A percentile compares a stretch with the other conserved stretches of the same genome.
phyloP scores from a whole-genome alignment of 2,329 filamentous ascomycete genomes.

The Penicillium vulpinum region DNA sequence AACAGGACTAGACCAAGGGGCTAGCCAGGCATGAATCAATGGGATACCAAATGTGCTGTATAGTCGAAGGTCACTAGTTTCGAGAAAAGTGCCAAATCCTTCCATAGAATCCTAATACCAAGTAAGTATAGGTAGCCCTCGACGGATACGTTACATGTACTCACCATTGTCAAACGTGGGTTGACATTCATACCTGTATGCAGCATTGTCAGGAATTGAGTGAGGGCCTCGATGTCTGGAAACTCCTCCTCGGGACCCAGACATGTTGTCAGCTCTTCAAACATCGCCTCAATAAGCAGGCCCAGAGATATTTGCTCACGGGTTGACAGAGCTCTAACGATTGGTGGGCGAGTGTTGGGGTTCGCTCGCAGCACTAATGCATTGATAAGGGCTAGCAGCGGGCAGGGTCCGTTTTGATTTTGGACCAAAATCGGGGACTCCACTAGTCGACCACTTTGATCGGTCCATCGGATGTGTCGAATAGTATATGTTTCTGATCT shows the following conservation, averaged over 20 bases:
- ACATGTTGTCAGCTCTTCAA: constrained; percentile 87
- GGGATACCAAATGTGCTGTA: constrained; percentile 89
- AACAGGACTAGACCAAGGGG: constrained; percentile 63
- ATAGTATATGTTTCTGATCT: constrained; percentile 83
- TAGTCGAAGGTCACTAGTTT: constrained; percentile 83
- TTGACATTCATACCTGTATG: constrained; percentile 99
- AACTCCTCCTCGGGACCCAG: constrained; percentile 67
- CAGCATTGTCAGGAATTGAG: constrained; percentile 80
- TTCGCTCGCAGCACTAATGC: constrained; percentile 82
- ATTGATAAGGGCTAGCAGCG: constrained; percentile 88
- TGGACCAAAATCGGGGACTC: constrained; percentile 87
- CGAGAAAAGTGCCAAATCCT: constrained; percentile 74
- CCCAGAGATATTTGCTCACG: constrained; percentile 87
- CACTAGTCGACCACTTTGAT: constrained; percentile 64
- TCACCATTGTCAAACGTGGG: constrained; percentile 72
- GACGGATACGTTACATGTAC: not conserved
- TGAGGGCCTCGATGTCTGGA: constrained; percentile 85
- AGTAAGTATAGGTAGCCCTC: not conserved
- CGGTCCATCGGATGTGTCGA: constrained; percentile 85
- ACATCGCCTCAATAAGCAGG: constrained; percentile 80
- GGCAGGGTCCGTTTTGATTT: constrained; percentile 92
- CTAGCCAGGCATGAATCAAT: constrained; percentile 90
- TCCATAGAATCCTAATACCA: constrained; percentile 32
- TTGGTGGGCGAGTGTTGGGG: constrained; percentile 63
- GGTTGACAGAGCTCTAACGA: constrained; percentile 74